These are phyloP conservation scores for Phlebopus sp. DNA, from an alignment of 1,284 basidiomycete genomes.

Conservation along the genomic window DNA sequence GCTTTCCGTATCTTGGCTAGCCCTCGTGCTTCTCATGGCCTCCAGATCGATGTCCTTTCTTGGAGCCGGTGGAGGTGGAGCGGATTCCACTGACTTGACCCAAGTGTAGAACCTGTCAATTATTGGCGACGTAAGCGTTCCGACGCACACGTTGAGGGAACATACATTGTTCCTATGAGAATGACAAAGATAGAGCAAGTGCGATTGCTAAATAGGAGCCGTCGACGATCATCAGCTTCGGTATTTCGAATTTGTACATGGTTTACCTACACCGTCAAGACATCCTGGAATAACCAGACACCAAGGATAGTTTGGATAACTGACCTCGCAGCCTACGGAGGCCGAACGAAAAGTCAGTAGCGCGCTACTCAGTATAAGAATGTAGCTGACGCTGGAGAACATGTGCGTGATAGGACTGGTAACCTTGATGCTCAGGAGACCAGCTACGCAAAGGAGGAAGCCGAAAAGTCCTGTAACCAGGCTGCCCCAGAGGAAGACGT, in stretches of 20 bases:
- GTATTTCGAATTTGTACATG: neutral
- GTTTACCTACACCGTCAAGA: conserved; percentile 57
- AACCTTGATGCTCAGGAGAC: conserved; percentile 68
- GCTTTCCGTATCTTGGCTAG: conserved; percentile 11
- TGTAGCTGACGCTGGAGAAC: conserved; percentile 61
- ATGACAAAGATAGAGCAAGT: conserved; percentile 60
- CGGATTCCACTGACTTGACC: conserved; percentile 53
- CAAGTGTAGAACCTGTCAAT: conserved; percentile 59
- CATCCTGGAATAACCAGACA: conserved; percentile 63
- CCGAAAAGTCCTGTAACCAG: conserved; percentile 69
- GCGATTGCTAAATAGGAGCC: conserved; percentile 46
- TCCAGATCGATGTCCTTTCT: conserved; percentile 42
- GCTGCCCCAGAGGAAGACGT: conserved; percentile 60
- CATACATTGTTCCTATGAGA: conserved; percentile 59
- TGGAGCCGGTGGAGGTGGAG: conserved; percentile 27
- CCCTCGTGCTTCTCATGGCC: conserved; percentile 22
- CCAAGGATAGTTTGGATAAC: conserved; percentile 73
- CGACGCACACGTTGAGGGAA: conserved; percentile 8
- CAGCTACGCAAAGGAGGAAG: conserved; percentile 69
- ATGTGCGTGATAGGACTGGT: conserved; percentile 74
- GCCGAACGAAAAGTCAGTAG: neutral
- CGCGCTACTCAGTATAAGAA: conserved; percentile 2
- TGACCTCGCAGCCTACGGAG: conserved; percentile 59
- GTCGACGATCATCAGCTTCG: conserved; percentile 5
- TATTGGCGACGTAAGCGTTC: conserved; percentile 2